These are phyloP conservation scores for Corynespora cassiicola DNA, from an alignment of 2,329 filamentous ascomycete genomes.

Conservation along the genomic window DNA sequence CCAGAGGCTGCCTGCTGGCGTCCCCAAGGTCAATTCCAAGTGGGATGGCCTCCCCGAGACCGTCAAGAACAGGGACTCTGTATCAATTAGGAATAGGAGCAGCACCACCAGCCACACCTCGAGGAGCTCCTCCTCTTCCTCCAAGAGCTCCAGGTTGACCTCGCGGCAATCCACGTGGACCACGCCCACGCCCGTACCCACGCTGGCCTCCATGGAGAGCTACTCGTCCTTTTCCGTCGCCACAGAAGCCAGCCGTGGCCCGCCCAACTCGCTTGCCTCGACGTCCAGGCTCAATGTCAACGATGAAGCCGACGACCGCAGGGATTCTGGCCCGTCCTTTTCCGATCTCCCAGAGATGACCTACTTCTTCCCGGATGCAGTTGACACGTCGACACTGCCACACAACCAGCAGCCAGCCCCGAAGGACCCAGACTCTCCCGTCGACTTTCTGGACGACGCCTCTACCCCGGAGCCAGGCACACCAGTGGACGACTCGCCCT, in stretches of 20 bases:
- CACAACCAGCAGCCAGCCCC: background rate
- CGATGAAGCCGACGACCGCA: constrained; percentile 9
- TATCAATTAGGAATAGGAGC: constrained; percentile 13
- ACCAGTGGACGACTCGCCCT: constrained; percentile 20
- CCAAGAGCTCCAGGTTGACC: constrained; percentile 1
- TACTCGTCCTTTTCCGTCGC: constrained; percentile 31
- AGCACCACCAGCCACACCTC: constrained; percentile 20
- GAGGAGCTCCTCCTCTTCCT: constrained; percentile 23
- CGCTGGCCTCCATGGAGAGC: constrained; percentile 11
- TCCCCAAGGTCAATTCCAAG: constrained; percentile 61
- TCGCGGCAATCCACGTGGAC: too few species aligned
- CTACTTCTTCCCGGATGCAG: constrained; percentile 35
- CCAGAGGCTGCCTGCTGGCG: constrained; percentile 55
- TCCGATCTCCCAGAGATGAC: constrained; percentile 31
- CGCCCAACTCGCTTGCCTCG: constrained; percentile 39
- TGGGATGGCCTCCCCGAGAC: constrained; percentile 59
- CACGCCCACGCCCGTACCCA: constrained; percentile 9
- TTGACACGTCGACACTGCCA: constrained; percentile 2
- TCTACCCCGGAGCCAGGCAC: constrained; percentile 27
- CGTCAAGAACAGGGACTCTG: constrained; percentile 37
- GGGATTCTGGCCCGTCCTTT: constrained; percentile 15
- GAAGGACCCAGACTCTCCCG: too few species aligned
- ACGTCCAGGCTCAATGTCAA: constrained; percentile 18
- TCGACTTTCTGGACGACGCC: too few species aligned
- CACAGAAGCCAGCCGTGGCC: constrained; percentile 31